phyloP scores from a whole-genome alignment of 305 asterid species.

The Withania somnifera region DNA sequence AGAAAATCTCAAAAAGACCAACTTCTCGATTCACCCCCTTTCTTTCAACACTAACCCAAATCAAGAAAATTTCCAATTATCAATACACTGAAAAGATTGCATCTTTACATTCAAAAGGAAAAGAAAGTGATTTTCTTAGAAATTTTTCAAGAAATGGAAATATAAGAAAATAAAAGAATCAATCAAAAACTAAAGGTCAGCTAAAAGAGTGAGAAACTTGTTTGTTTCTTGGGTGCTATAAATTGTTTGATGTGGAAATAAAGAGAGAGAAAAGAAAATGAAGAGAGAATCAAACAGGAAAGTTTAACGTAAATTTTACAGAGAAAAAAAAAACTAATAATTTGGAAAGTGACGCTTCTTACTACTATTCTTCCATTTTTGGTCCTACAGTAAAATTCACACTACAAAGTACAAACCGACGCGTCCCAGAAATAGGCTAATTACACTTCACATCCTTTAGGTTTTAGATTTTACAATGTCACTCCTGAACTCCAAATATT shows the following conservation, averaged over 20 bases:
- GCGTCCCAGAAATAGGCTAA: not conserved
- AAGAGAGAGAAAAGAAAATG: not conserved
- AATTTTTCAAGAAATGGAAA: conserved; percentile 6
- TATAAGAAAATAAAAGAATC: not conserved
- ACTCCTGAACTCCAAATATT: not conserved
- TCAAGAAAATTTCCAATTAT: not conserved
- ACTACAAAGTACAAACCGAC: not conserved
- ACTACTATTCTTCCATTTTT: not conserved
- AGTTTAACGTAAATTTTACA: conserved; percentile 21
- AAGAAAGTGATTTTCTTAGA: too few relatives aligned
- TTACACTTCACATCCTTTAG: not conserved
- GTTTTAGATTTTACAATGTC: not conserved
- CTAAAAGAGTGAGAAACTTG: conserved; percentile 14
- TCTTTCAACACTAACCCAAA: not conserved
- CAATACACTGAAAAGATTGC: not conserved
- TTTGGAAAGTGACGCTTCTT: conserved; percentile 5
- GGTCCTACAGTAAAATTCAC: not conserved
- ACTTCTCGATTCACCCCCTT: not conserved
- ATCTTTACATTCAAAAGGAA: not conserved
- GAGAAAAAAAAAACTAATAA: not conserved
- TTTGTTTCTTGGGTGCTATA: conserved; percentile 7
- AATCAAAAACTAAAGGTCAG: not conserved
- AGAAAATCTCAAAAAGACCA: not conserved
- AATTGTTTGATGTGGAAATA: conserved; percentile 13
- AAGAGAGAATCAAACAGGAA: not conserved